Percentiles rank a stretch among this genome's conserved stretches.
These are phyloP conservation scores for Nepenthes alata DNA, from an alignment of 179 eudicot species.

Conservation along the genomic window DNA sequence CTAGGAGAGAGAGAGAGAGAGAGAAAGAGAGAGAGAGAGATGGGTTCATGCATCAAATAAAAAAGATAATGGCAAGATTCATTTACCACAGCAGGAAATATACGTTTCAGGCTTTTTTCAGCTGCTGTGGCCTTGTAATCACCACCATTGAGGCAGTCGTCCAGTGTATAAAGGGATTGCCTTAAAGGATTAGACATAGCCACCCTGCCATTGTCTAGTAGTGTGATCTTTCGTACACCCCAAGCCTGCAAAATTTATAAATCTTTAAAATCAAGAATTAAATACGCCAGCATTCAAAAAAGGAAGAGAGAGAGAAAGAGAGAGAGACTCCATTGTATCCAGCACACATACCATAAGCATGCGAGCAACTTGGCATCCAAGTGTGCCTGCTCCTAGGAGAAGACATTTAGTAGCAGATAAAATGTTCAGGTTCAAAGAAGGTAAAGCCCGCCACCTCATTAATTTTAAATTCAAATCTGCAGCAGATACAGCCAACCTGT, in stretches of 20 bases:
- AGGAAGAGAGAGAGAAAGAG: too few species aligned
- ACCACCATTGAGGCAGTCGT: constrained; percentile 85
- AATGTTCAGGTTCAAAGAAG: constrained; percentile 54
- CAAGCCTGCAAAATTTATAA: constrained; percentile 57
- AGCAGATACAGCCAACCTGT: constrained; percentile 80
- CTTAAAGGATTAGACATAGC: constrained; percentile 94
- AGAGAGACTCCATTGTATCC: too few species aligned
- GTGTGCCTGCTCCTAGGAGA: constrained; percentile 92
- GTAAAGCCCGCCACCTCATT: constrained; percentile 96
- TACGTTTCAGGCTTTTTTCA: constrained; percentile 51
- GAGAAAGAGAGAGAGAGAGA: not conserved
- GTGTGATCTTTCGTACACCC: constrained; percentile 84
- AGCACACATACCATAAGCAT: constrained; percentile 63
- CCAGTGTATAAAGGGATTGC: constrained; percentile 77
- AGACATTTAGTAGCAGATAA: constrained; percentile 71
- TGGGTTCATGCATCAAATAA: not conserved
- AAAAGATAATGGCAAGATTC: constrained; percentile 5
- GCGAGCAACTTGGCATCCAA: constrained; percentile 98
- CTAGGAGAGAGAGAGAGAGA: not conserved
- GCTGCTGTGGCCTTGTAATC: constrained; percentile 73
- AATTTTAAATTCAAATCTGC: constrained; percentile 87
- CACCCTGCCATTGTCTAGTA: constrained; percentile 80
- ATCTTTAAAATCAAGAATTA: not conserved
- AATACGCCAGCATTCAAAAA: too few species aligned
- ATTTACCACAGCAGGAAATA: constrained; percentile 76